Evolutionary conservation across 2,329 filamentous ascomycete genomes (phyloP), one percentile per base, ranked within the genome.

Genomic region (Cryphonectria naterciae): DNA sequence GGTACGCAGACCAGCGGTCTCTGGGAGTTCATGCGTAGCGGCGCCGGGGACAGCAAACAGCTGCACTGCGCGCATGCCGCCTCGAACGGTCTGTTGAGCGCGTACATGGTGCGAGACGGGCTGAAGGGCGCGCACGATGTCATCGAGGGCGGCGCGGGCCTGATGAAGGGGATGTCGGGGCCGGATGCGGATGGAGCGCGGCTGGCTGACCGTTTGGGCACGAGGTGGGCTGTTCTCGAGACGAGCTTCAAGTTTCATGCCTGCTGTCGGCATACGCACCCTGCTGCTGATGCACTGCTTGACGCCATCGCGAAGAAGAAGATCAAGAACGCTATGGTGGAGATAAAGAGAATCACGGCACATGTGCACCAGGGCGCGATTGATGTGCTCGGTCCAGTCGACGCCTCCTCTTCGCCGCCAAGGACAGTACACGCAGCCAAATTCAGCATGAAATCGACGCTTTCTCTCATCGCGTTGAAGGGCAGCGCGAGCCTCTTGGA

Each of bases 171-270:
- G 2, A 15, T 67, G 52, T 32, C 41, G 13, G n/a, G 56, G n/a
- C n/a, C 22, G 7, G 54, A 61, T 17, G 54, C 54, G 8, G 65
- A 67, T 49, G 54, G 54, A 6, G n/a, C 11, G 17, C 17, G 37
- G 54, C 32, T 67, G n/a, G 25, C 28, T 8, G 54, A 61, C 15
- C 5, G 65, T 2, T 22, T 67, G 65, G 56, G 66, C 15, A 17
- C 7, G 41, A 61, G 66, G 56, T 68, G 66, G 66, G 66, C 66
- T 25, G 66, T 68, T 17, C 56, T 68, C 28, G 66, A 68, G 66
- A 68, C 66, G 32, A 68, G 66, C 41, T 68, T 68, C 56, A 68
- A 68, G 41, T 63, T 62, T 17, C 58, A 68, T 62, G 66, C 54
- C 25, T 68, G 66, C 28, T 68, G 66, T 25, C 56, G 66, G 28